phyloP scores from a whole-genome alignment of 345 rosid genomes.

The thale cress (Arabidopsis thaliana) region DNA sequence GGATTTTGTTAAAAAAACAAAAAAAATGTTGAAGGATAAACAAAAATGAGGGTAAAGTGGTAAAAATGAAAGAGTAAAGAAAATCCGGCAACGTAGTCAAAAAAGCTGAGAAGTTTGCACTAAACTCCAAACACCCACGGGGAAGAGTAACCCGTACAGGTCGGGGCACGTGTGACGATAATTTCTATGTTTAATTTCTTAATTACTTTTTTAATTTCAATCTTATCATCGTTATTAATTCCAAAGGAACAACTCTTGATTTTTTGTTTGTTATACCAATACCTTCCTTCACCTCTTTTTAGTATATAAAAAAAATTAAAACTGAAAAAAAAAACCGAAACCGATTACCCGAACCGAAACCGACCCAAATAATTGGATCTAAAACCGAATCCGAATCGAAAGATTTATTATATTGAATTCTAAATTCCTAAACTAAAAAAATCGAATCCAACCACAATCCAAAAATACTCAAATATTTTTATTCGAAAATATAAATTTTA shows the following conservation, averaged over 20 bases:
- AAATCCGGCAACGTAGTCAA: conserved; percentile 37
- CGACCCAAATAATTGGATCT: no score
- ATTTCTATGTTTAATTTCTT: conserved; percentile 33
- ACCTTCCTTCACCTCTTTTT: neutral
- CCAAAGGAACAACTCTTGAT: neutral
- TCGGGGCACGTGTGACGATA: conserved; percentile 47
- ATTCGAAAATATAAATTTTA: no score
- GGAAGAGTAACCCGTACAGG: conserved; percentile 44
- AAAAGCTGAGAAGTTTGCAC: conserved; percentile 38
- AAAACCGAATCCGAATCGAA: no score
- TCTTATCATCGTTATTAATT: conserved; percentile 30
- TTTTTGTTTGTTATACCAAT: conserved; percentile 9
- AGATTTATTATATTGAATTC: no score
- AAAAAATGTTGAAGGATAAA: neutral
- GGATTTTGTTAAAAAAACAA: no score
- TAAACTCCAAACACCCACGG: conserved; percentile 44
- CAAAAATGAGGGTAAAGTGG: conserved; percentile 22
- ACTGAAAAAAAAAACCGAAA: neutral
- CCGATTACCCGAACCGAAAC: no score
- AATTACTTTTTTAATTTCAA: conserved; percentile 30
- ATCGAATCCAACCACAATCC: no score
- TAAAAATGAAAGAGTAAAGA: conserved; percentile 10
- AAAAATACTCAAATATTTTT: no score
- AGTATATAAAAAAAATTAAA: no score
- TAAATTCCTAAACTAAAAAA: no score